Evolutionary conservation across 345 rosid genomes (phyloP), one percentile per base, ranked within the genome.

Genomic region (Lepidium africanum): DNA sequence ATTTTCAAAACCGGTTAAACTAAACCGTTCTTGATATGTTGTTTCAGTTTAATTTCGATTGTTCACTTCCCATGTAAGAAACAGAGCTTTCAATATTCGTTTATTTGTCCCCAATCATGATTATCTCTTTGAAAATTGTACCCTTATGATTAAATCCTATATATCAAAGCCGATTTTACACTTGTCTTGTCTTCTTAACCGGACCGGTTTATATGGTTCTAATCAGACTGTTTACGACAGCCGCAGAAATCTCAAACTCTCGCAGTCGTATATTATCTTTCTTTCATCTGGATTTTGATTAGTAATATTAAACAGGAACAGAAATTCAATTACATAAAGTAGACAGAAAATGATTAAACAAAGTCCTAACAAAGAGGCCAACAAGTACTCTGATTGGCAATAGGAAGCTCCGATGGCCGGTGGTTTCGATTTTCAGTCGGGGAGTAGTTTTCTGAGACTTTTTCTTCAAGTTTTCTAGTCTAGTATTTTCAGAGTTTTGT

Each of bases 1-100:
- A 64, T 53, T 42, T 38, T 32, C 46, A 51, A 52, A 61, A 40
- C 49, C 41, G 59, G 39, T 60, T 21, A 30, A 63, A 63, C 40
- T 33, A 63, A 46, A 73, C 60, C 54, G 38, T 65, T 32, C 35
- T 49, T 36, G 39, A 21, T 59, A 42, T 67, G 72, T 51, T 14
- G 14, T 19, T 52, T 30, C 62, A 25, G 2, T 40, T 54, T 23
- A 10, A 73, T 66, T 50, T 65, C 14, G 21, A 27, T 40, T 30
- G 14, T 46, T 65, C 2, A 48, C 19, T 64, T 56, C 15, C 41
- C 23, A 50, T 50, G 56, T 66, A 66, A 73, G 11, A 56, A 64
- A 56, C 59, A 49, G 36, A 32, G n/a, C 76, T 42, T 59, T 12
- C 41, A 33, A 33, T 40, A 73, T 73, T 65, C 54, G 54, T 65